Conservation (phyloP, 2,329 filamentous ascomycete species). For the Colletotrichum sp. region DNA sequence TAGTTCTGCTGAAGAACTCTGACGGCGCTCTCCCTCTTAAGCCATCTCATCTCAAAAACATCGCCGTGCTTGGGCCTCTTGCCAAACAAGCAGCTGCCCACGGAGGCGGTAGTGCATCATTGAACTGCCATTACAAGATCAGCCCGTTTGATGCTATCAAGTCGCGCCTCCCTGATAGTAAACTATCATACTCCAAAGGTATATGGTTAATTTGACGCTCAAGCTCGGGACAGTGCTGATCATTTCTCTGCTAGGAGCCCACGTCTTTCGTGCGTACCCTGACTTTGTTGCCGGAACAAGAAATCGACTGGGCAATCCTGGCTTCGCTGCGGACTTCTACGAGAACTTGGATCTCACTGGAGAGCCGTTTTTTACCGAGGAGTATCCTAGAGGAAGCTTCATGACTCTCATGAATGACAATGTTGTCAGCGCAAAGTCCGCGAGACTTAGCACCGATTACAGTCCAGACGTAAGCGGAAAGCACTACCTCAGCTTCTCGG, state of each 20-base stretch:
- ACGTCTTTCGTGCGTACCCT: not conserved
- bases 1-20: conserved; percentile 78
- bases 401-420: not conserved
- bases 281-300: not conserved
- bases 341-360: not conserved
- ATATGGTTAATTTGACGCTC: fast-evolving
- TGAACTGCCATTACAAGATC: conserved; percentile 28
- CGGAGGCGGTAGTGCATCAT: conserved; percentile 70
- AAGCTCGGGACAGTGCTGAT: not conserved
- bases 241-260: not conserved
- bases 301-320: conserved; percentile 27
- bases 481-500: conserved; percentile 34
- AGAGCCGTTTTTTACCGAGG: not conserved
- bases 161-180: not conserved
- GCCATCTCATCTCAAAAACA: conserved; percentile 41
- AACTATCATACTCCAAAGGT: not conserved
- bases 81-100: conserved; percentile 55
- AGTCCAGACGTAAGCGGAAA: conserved; percentile 23
- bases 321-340: conserved; percentile 20
- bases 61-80: not conserved
- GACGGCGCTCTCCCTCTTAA: conserved; percentile 65
- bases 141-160: not conserved
- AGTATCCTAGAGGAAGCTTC: not conserved
- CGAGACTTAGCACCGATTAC: not conserved
- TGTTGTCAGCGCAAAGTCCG: not conserved